Percentiles rank a stretch among this genome's conserved stretches.
Evolutionary conservation across 2,329 filamentous ascomycete species (phyloP).

Genomic region (Arthrobotrys musiformis): DNA sequence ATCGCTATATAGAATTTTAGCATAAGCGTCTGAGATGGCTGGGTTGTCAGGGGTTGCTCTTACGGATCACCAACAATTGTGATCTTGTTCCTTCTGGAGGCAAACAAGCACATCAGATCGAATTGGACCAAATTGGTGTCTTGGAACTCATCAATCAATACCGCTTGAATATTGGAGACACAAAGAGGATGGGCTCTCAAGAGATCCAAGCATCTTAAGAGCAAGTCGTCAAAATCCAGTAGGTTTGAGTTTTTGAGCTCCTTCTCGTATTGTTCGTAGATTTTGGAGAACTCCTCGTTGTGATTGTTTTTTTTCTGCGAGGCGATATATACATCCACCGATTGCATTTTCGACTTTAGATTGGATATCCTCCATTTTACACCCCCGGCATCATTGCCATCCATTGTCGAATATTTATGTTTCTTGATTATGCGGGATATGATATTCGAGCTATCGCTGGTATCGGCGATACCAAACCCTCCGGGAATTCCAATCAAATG

Average conservation of each 20-base stretch:
- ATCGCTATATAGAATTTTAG: constrained; percentile 65
- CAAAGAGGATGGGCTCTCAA: constrained; percentile 78
- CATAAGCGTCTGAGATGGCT: background rate
- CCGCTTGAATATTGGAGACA: constrained; percentile 87
- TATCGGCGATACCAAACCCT: constrained; percentile 91
- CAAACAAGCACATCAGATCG: constrained; percentile 89
- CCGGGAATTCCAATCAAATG: constrained; percentile 81
- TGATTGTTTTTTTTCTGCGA: constrained; percentile 57
- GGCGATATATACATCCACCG: constrained; percentile 62
- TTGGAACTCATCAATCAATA: constrained; percentile 97
- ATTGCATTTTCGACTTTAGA: constrained; percentile 68
- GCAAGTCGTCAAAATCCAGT: constrained; percentile 92
- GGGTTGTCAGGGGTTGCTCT: background rate
- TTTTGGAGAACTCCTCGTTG: constrained; percentile 71
- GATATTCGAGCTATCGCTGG: constrained; percentile 80
- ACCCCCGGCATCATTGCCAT: constrained; percentile 72
- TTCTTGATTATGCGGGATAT: constrained; percentile 78
- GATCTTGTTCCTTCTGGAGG: constrained; percentile 77
- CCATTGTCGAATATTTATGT: constrained; percentile 65
- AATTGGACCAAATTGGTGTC: constrained; percentile 97
- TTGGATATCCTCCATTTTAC: constrained; percentile 79
- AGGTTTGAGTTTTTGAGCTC: constrained; percentile 80
- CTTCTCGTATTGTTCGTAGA: constrained; percentile 80
- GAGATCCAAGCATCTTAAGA: constrained; percentile 83
- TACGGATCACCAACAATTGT: constrained; percentile 91